These are phyloP conservation scores for Syncephalastrum monosporum DNA, from an alignment of 371 early-diverging fungal species.

Conservation along the genomic window DNA sequence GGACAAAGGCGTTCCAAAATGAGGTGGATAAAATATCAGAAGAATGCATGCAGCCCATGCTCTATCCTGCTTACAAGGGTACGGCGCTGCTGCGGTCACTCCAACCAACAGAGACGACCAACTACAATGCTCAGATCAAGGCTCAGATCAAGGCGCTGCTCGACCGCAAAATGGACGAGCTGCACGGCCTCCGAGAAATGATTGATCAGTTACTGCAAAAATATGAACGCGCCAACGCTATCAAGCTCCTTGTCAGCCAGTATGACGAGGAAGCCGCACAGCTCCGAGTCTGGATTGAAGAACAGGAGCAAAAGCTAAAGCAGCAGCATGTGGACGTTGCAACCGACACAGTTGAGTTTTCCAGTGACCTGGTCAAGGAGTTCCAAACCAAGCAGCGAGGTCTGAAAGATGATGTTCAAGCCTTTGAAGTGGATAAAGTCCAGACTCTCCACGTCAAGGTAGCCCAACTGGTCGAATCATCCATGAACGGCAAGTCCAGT, in stretches of 20 bases:
- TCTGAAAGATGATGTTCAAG: slow-evolving; percentile 14
- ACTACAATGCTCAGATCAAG: slow-evolving; percentile 11
- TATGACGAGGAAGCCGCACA: slow-evolving; percentile 32
- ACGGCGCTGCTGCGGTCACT: slow-evolving; percentile 17
- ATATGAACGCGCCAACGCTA: slow-evolving; percentile 24
- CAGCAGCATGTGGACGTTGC: slow-evolving; percentile 39
- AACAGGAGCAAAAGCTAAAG: slow-evolving; percentile 23
- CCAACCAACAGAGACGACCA: slow-evolving; percentile 14
- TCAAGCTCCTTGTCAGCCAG: slow-evolving; percentile 22
- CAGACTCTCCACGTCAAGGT: slow-evolving; percentile 34
- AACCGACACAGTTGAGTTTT: slow-evolving; percentile 22
- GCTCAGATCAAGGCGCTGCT: slow-evolving; percentile 25
- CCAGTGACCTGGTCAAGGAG: slow-evolving; percentile 12
- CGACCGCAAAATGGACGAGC: slow-evolving; percentile 29
- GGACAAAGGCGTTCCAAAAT: slow-evolving; percentile 20
- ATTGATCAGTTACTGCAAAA: slow-evolving; percentile 23
- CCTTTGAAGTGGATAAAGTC: slow-evolving; percentile 31
- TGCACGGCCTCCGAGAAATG: slow-evolving; percentile 16
- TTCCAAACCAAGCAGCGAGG: slow-evolving; percentile 22
- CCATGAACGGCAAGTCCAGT: too few species aligned
- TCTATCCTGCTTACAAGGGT: slow-evolving; percentile 31
- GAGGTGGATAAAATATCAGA: slow-evolving; percentile 30
- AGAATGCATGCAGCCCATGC: slow-evolving; percentile 33
- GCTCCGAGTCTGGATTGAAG: slow-evolving; percentile 34
- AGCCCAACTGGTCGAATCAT: slow-evolving; percentile 23